Base-by-base conservation (phyloP, 192 early-diverging fungal genomes). In the Coemansia sp. region DNA sequence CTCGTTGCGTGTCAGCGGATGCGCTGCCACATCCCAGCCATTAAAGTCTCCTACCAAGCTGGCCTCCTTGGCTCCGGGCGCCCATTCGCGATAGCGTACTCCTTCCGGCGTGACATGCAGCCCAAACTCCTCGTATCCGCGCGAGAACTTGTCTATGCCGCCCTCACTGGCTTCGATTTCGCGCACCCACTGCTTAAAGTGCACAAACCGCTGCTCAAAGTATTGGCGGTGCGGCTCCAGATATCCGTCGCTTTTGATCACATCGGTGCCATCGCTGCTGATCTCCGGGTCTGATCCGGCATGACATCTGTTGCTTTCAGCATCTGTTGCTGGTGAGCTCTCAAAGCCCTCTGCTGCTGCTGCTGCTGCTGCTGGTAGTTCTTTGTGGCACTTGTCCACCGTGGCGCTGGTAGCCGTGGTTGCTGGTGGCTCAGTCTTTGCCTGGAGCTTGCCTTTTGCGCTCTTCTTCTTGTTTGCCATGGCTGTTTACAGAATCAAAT, bases 1-100 rank as follows among this genome's bases (percentile, higher is more conserved):
- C 36, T 80, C 68, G 72, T 92, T 81, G 63, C 83, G 81, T 53
- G 67, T 84, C 92, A 98, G 92, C 15, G 74, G 73, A 56, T 96
- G 87, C 6, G 82, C 72, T 1, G 61, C 55, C 30, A 74, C 66
- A 65, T 97, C 82, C 96, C 96, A 98, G 58, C 85, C 64, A 71
- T 97, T 98, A 73, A 98, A 98, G 38, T 96, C 94, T 33, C 96
- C 96, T 57, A 94, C 82, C 30, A 98, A 80, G 53, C 74, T 87
- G 16, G 93, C 94, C 21, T 69, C 66, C 13, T 53, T 64, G 7
- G 88, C 94, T 41, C 85, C 86, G 6, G 96, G 96, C 33, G 94
- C 94, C 94, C 94, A 98, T 73, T 98, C 96, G n/a, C 91, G 80
- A 76, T 96, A 98, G 5, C 80, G 57, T 46, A 94, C 87, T 18